Percentiles rank a stretch among this genome's conserved stretches.
phyloP scores from a whole-genome alignment of 2,329 filamentous ascomycete species.

The Talaromyces islandicus region DNA sequence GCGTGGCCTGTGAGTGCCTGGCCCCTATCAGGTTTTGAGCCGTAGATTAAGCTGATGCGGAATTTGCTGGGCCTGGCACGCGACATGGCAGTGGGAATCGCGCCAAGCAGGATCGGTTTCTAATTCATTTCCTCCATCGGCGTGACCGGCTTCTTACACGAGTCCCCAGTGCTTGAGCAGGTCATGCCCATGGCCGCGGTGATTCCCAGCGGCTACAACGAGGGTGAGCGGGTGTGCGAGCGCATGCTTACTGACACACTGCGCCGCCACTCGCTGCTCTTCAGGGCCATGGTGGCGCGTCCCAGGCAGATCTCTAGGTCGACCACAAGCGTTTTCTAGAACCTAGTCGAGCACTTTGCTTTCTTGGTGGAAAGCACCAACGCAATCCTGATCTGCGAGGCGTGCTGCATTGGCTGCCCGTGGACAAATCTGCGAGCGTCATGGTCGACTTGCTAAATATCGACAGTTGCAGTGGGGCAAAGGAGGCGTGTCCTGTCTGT shows the following conservation, averaged over 20 bases:
- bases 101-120: slow-evolving; percentile 28
- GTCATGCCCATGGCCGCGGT: too few species aligned
- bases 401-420: slow-evolving; percentile 37
- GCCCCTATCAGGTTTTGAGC: slow-evolving; percentile 15
- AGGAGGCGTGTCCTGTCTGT: slow-evolving; percentile 29
- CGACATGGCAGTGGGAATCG: neutral
- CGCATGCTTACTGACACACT: slow-evolving; percentile 45
- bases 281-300: slow-evolving; percentile 41
- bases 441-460: slow-evolving; percentile 20
- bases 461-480: neutral
- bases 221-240: slow-evolving; percentile 49
- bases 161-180: slow-evolving; percentile 38
- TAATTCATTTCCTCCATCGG: slow-evolving; percentile 39
- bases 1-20: slow-evolving; percentile 23
- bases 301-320: slow-evolving; percentile 51
- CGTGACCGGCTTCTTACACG: neutral
- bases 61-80: neutral
- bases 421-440: slow-evolving; percentile 33
- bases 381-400: slow-evolving; percentile 41
- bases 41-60: slow-evolving; percentile 37
- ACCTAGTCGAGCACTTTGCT: slow-evolving; percentile 45
- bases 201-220: slow-evolving; percentile 12
- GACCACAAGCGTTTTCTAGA: slow-evolving; percentile 48
- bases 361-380: slow-evolving; percentile 49
- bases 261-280: slow-evolving; percentile 33